These are phyloP conservation scores for Hymenotorrendiella dingleyae DNA, from an alignment of 2,329 filamentous ascomycete species.

Conservation along the genomic window DNA sequence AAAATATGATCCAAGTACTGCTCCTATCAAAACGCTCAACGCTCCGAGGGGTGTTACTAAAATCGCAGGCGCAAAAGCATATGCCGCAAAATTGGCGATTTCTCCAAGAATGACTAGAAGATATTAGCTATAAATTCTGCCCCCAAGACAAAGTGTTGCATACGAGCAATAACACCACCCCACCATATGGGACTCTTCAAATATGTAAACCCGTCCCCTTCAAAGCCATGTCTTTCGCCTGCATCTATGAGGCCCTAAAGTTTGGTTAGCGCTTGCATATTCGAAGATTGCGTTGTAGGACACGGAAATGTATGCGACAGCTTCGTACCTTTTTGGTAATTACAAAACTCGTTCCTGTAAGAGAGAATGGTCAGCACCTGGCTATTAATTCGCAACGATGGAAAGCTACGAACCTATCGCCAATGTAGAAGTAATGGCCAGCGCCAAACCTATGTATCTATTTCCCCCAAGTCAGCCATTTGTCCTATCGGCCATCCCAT, in stretches of 20 bases:
- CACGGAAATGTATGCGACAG: neutral
- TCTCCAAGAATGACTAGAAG: conserved; percentile 80
- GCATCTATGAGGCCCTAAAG: conserved; percentile 80
- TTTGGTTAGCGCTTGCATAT: conserved; percentile 13
- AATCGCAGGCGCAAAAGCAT: conserved; percentile 98
- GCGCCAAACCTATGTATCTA: conserved; percentile 70
- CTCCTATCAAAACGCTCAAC: conserved; percentile 88
- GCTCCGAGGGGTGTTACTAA: conserved; percentile 92
- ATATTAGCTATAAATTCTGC: conserved; percentile 23
- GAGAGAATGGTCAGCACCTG: conserved; percentile 1
- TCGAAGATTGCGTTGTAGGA: neutral
- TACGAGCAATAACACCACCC: conserved; percentile 86
- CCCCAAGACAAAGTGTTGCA: conserved; percentile 30
- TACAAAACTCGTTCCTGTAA: conserved; percentile 84
- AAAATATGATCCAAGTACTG: conserved; percentile 92
- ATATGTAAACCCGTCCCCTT: conserved; percentile 94
- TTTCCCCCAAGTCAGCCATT: conserved; percentile 9
- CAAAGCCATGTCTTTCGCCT: conserved; percentile 87
- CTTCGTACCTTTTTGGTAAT: conserved; percentile 89
- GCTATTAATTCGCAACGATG: conserved; percentile 1
- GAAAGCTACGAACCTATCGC: conserved; percentile 58
- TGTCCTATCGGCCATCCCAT: neutral
- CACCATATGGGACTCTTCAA: conserved; percentile 95
- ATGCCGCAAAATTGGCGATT: conserved; percentile 94
- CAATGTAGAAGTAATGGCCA: conserved; percentile 69